Conservation (phyloP, 2,329 filamentous ascomycete species). For the Aspergillus carbonarius region DNA sequence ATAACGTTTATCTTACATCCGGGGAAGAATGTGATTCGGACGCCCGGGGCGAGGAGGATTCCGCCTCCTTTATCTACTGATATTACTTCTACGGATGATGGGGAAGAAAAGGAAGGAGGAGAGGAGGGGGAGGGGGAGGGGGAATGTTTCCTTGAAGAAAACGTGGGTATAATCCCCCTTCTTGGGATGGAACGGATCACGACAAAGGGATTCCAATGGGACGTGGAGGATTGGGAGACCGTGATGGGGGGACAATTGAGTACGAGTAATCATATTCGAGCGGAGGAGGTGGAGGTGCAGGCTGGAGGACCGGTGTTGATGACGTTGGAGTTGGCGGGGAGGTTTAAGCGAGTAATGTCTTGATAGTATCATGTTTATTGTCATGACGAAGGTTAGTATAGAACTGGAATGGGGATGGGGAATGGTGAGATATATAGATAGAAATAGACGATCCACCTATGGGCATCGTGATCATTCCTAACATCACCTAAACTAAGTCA, state of each 20-base stretch:
- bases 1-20: constrained; percentile 76
- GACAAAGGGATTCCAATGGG: constrained; percentile 84
- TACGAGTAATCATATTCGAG: constrained; percentile 76
- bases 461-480: too few species aligned
- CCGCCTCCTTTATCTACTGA: background rate
- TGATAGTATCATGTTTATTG: background rate
- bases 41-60: constrained; percentile 47
- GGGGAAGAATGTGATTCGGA: constrained; percentile 67
- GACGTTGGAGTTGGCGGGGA: constrained; percentile 63
- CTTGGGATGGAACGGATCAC: constrained; percentile 76
- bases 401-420: too few species aligned
- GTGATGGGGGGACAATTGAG: constrained; percentile 71
- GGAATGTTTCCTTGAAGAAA: constrained; percentile 61
- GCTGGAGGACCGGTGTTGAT: constrained; percentile 68
- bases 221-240: constrained; percentile 78
- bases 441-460: too few species aligned
- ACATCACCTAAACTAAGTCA: too few species aligned
- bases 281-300: constrained; percentile 59
- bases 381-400: too few species aligned
- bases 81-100: background rate
- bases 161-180: constrained; percentile 84
- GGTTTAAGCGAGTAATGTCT: constrained; percentile 30
- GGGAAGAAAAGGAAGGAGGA: constrained; percentile 1
- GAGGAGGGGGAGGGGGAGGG: constrained; percentile 28
- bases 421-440: too few species aligned